Percentiles rank a stretch among this genome's conserved stretches.
Evolutionary conservation across 2,329 filamentous ascomycete species (phyloP).

Genomic region (Cercospora sp.): DNA sequence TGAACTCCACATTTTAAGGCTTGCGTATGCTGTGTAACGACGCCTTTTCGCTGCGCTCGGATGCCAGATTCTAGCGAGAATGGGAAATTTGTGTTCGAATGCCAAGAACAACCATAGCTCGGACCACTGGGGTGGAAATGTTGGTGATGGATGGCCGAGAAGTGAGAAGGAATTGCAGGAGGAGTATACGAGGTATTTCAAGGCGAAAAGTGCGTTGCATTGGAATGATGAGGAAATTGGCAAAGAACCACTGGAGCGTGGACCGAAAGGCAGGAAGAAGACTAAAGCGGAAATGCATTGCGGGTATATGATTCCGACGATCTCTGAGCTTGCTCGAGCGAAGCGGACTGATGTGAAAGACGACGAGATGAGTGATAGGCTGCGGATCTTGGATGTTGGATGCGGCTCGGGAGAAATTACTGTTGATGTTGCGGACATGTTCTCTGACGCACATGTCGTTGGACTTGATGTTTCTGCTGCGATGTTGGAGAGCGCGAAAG

Average conservation of each 20-base stretch:
- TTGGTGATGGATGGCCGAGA: background rate
- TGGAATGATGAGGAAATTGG: no score
- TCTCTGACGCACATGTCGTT: constrained; percentile 32
- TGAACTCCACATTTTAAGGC: background rate
- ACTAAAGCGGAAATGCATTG: constrained; percentile 9
- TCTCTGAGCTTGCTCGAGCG: background rate
- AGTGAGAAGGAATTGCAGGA: background rate
- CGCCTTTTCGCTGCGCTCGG: background rate
- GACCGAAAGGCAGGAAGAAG: background rate
- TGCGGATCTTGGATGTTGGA: constrained; percentile 42
- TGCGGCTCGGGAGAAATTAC: constrained; percentile 44
- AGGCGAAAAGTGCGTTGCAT: background rate
- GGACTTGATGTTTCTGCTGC: constrained; percentile 42
- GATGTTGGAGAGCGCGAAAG: constrained; percentile 37
- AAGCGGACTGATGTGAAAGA: constrained; percentile 16
- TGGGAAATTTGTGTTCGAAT: constrained; percentile 3
- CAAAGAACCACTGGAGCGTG: no score
- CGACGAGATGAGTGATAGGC: background rate
- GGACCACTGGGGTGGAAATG: background rate
- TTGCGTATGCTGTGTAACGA: constrained; percentile 3
- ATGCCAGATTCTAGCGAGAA: background rate
- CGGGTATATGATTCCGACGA: constrained; percentile 21
- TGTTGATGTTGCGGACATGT: constrained; percentile 35
- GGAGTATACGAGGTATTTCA: background rate
- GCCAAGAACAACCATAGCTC: background rate